phyloP scores from a whole-genome alignment of 108 stramenopile genomes.

The Skeletonema marinoi region DNA sequence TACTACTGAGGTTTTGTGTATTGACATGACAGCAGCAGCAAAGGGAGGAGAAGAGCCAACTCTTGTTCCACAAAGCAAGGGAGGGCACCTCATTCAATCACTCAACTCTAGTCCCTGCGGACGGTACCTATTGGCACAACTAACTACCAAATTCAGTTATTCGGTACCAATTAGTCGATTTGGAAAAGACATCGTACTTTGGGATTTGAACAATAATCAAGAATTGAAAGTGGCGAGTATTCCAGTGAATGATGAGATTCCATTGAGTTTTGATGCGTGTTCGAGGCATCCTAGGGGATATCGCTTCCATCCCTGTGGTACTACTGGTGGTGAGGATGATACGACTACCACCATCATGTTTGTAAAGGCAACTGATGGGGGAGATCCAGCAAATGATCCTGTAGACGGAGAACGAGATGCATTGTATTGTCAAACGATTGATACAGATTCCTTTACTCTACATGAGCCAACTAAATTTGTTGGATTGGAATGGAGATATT shows the following conservation, averaged over 20 bases:
- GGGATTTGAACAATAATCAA: conserved; percentile 23
- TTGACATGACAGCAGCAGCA: background rate
- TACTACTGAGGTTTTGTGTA: conserved; percentile 18
- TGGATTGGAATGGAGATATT: conserved; percentile 37
- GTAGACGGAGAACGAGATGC: conserved; percentile 39
- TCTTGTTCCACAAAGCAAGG: conserved; percentile 13
- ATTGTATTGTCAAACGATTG: conserved; percentile 22
- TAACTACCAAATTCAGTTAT: conserved; percentile 30
- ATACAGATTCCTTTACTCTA: conserved; percentile 12
- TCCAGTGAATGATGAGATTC: conserved; percentile 50
- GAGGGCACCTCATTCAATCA: conserved; percentile 18
- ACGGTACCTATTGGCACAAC: conserved; percentile 19
- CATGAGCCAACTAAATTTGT: conserved; percentile 20
- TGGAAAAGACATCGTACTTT: conserved; percentile 31
- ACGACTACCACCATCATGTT: background rate
- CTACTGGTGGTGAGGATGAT: background rate
- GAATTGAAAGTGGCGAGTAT: conserved; percentile 12
- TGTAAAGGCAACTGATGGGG: conserved; percentile 37
- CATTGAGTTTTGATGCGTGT: conserved; percentile 39
- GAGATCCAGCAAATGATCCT: conserved; percentile 22
- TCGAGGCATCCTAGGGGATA: conserved; percentile 37
- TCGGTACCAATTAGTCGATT: conserved; percentile 32
- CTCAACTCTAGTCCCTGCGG: conserved; percentile 28
- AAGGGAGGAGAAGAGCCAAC: background rate
- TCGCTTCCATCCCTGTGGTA: conserved; percentile 30